Evolutionary conservation across 441 rosid genomes (phyloP).

Genomic region (Biscutella laevigata): DNA sequence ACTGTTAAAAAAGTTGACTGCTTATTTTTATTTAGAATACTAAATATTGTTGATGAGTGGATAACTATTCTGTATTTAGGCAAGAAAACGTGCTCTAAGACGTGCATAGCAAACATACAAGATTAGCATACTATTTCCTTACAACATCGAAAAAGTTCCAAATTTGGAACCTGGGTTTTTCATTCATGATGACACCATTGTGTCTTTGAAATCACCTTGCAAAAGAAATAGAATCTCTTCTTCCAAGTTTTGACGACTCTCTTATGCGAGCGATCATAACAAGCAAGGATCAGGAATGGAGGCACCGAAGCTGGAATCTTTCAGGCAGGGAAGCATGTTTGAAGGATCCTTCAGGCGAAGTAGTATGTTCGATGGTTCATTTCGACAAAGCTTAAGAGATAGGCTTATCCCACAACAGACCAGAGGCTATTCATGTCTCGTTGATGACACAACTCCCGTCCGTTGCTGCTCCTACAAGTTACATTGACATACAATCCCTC

Average conservation of each 20-base stretch:
- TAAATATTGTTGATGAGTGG: no score
- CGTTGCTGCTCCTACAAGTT: conserved; percentile 21
- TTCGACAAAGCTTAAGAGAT: conserved; percentile 31
- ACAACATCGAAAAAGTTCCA: not conserved
- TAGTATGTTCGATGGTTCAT: conserved; percentile 37
- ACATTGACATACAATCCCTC: conserved; percentile 4
- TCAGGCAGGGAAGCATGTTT: conserved; percentile 36
- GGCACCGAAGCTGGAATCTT: conserved; percentile 51
- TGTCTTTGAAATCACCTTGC: conserved; percentile 5
- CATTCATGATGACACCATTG: not conserved
- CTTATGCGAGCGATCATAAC: not conserved
- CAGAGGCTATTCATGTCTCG: conserved; percentile 13
- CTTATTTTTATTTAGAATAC: no score
- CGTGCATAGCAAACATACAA: conserved; percentile 24
- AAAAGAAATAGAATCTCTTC: not conserved
- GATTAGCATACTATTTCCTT: not conserved
- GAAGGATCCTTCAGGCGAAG: conserved; percentile 50
- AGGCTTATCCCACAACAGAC: conserved; percentile 33
- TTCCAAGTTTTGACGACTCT: not conserved
- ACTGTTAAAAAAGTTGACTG: no score
- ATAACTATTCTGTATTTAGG: no score
- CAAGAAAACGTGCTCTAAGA: conserved; percentile 19
- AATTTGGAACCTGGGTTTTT: conserved; percentile 4
- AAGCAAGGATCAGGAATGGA: conserved; percentile 25
- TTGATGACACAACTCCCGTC: conserved; percentile 1